Evolutionary conservation across 441 rosid species (phyloP).

Genomic region (Eugenia klotzschiana): DNA sequence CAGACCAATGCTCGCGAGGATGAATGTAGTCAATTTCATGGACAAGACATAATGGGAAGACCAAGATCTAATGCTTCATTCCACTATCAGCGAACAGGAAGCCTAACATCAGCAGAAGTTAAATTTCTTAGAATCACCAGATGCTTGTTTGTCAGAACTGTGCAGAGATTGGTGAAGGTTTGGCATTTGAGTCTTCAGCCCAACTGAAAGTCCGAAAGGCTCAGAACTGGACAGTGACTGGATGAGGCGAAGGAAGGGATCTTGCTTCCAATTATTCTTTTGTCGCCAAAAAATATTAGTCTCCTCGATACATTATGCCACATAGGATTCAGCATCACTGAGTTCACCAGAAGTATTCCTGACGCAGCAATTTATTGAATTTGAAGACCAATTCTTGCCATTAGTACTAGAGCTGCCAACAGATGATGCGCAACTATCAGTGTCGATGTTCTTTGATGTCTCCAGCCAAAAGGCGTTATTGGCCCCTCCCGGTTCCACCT

Average conservation of each 20-base stretch:
- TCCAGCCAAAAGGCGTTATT: background rate
- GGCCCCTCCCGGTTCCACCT: background rate
- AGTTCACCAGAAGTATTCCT: background rate
- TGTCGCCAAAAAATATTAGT: background rate
- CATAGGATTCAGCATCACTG: conserved; percentile 56
- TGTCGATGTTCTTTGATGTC: background rate
- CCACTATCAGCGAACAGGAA: conserved; percentile 16
- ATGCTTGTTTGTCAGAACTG: conserved; percentile 61
- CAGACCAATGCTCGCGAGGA: background rate
- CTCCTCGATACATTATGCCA: background rate
- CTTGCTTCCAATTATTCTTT: conserved; percentile 22
- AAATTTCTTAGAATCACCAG: conserved; percentile 58
- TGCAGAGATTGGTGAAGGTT: conserved; percentile 49
- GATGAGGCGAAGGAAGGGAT: conserved; percentile 37
- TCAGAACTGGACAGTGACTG: conserved; percentile 54
- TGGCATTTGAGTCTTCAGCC: conserved; percentile 66
- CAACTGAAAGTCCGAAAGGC: conserved; percentile 58
- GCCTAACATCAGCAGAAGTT: conserved; percentile 31
- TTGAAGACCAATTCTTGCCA: background rate
- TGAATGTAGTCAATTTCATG: background rate
- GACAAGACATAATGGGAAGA: background rate
- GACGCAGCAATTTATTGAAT: background rate
- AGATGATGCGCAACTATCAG: background rate
- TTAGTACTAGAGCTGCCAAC: background rate
- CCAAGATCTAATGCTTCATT: background rate